Percentiles rank a stretch among this genome's conserved stretches.
Conservation (phyloP, 2,329 filamentous ascomycete genomes). For the Zarea fungicola region DNA sequence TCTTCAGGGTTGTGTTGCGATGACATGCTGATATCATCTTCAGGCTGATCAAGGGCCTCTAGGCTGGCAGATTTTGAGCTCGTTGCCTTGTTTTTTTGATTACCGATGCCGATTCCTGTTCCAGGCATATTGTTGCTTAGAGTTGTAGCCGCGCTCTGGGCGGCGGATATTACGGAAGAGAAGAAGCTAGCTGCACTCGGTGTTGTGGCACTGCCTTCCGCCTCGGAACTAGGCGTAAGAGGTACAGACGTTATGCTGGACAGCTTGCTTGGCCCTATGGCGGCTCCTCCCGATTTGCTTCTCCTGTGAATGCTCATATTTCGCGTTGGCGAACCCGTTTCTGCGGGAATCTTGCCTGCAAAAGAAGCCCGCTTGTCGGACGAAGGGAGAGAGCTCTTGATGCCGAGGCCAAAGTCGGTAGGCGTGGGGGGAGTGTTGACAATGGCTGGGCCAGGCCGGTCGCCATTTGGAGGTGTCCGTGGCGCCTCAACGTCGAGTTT, state of each 20-base stretch:
- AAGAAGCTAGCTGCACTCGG: slow-evolving; percentile 72
- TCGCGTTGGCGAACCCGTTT: slow-evolving; percentile 59
- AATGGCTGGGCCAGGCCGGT: slow-evolving; percentile 47
- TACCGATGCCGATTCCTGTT: slow-evolving; percentile 50
- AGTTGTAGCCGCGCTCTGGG: slow-evolving; percentile 81
- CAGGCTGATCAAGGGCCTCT: slow-evolving; percentile 19
- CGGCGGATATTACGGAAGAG: slow-evolving; percentile 85
- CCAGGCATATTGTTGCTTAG: slow-evolving; percentile 71
- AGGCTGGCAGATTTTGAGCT: slow-evolving; percentile 22
- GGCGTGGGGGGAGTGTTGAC: slow-evolving; percentile 64
- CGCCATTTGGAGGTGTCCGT: slow-evolving; percentile 42
- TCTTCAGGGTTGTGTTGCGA: slow-evolving; percentile 24
- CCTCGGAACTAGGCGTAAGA: slow-evolving; percentile 69
- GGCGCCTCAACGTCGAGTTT: slow-evolving; percentile 31
- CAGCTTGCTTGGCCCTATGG: slow-evolving; percentile 74
- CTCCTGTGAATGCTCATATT: slow-evolving; percentile 68
- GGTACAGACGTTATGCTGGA: slow-evolving; percentile 70
- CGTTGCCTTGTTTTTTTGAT: slow-evolving; percentile 19
- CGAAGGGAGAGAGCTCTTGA: slow-evolving; percentile 20
- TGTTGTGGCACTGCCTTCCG: slow-evolving; percentile 47
- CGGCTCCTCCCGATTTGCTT: slow-evolving; percentile 48
- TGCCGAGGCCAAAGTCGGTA: slow-evolving; percentile 35
- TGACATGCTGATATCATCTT: slow-evolving; percentile 18
- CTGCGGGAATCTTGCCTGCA: slow-evolving; percentile 27
- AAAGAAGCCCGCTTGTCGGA: slow-evolving; percentile 26